Evolutionary conservation across 257 asterid species (phyloP), one percentile per base, ranked within the genome.

Genomic region (Buddleja alternifolia): DNA sequence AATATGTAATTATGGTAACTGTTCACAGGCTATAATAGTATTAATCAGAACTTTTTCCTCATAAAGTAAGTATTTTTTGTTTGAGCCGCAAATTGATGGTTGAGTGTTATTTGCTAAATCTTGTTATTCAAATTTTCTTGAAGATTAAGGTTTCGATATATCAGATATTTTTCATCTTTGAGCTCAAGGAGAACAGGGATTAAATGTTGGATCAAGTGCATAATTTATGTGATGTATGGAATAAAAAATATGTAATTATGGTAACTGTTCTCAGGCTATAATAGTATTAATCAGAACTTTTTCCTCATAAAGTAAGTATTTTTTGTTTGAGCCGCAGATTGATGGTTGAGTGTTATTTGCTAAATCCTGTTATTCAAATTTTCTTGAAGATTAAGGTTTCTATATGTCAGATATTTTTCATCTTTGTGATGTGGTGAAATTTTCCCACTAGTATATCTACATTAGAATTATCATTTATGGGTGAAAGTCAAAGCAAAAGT

Each of bases 171-270:
- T 55, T 74, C 61, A 23, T 69, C 48, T 37, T 56, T 63, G 48
- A 24, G 24, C 3, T 66, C n/a, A n/a, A n/a, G n/a, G n/a, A 58
- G 60, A 41, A 36, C 24, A 24, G 60, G 60, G 45, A n/a, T 19
- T 44, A 39, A 63, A 63, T 32, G 63, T 39, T 63, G 56, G 60
- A n/a, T 57, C 57, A 47, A 37, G 29, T 47, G n/a, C n/a, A 20
- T 56, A 63, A 53, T 60, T 60, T 65, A 67, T 58, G 15, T 24
- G 58, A 48, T 16, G 79, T 95, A 92, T 85, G 74, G n/a, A n/a
- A n/a, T n/a, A n/a, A n/a, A n/a, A n/a, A n/a, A n/a, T n/a, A n/a
- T 9, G 8, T 29, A 63, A 46, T 19, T 44, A 14, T 11, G 34
- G 32, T 46, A 25, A 25, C 21, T 64, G 9, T 19, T 65, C 7